Conservation (phyloP, 352 stramenopile genomes). For the Pythium periplocum region DNA sequence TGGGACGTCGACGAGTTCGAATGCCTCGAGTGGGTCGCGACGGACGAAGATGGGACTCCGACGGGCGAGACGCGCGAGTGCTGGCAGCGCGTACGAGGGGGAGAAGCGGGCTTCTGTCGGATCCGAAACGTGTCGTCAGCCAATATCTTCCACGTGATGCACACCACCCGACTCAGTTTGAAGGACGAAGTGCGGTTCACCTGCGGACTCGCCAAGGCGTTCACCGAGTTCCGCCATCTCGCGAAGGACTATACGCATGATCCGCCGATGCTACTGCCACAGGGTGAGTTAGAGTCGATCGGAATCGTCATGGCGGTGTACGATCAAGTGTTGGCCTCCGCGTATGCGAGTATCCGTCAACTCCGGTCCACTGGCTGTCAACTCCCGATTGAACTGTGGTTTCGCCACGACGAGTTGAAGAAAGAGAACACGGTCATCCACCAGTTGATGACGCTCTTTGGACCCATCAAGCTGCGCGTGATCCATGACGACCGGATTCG, state of each 20-base stretch:
- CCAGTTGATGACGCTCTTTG: conserved; percentile 15
- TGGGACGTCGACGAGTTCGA: conserved; percentile 31
- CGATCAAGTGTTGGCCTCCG: conserved; percentile 17
- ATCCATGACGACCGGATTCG: conserved; percentile 19
- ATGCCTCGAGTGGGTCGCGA: conserved; percentile 63
- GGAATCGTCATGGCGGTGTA: conserved; percentile 35
- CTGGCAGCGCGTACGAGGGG: conserved; percentile 52
- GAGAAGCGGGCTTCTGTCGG: conserved; percentile 59
- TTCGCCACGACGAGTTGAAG: conserved; percentile 19
- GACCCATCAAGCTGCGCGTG: conserved; percentile 17
- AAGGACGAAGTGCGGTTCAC: conserved; percentile 68
- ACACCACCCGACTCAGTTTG: conserved; percentile 50
- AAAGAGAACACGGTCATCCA: conserved; percentile 16
- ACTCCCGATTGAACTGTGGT: conserved; percentile 29
- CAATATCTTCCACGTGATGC: conserved; percentile 57
- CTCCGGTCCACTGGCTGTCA: conserved; percentile 19
- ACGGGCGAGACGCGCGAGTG: conserved; percentile 43
- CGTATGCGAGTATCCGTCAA: conserved; percentile 22
- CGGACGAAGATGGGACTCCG: conserved; percentile 41
- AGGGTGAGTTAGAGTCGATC: not conserved
- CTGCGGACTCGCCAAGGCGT: conserved; percentile 49
- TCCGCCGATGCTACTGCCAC: conserved; percentile 28
- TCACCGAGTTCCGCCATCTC: conserved; percentile 48
- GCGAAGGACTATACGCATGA: conserved; percentile 49
- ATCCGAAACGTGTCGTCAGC: conserved; percentile 46